Percentiles rank a stretch among this genome's conserved stretches.
phyloP scores from a whole-genome alignment of 192 early-diverging fungal genomes.

The Rhizophlyctis rosea region DNA sequence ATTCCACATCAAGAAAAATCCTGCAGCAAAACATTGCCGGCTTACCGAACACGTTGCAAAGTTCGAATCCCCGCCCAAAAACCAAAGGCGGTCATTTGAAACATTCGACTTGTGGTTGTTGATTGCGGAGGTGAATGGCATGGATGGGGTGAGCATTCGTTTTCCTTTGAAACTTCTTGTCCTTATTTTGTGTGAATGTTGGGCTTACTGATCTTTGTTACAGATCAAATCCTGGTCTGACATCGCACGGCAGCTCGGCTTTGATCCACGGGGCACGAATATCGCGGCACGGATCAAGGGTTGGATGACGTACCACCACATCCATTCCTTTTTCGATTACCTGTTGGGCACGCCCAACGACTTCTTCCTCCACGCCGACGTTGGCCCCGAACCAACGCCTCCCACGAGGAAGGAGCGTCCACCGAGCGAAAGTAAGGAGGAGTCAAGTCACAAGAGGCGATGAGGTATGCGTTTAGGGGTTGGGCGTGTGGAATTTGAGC shows the following conservation, averaged over 20 bases:
- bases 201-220: too few relatives aligned
- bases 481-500: too few relatives aligned
- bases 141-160: constrained; percentile 34
- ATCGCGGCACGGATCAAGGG: constrained; percentile 41
- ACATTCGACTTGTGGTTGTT: constrained; percentile 30
- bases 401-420: too few relatives aligned
- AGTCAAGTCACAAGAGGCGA: too few relatives aligned
- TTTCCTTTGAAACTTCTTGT: too few relatives aligned
- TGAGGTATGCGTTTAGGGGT: too few relatives aligned
- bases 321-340: constrained; percentile 39
- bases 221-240: constrained; percentile 38
- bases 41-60: constrained; percentile 34
- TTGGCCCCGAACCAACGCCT: too few relatives aligned
- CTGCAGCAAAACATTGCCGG: constrained; percentile 20
- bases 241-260: constrained; percentile 36
- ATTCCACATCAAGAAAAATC: constrained; percentile 27
- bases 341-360: constrained; percentile 33
- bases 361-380: constrained; percentile 30
- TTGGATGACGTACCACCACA: constrained; percentile 41
- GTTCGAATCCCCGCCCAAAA: constrained; percentile 36
- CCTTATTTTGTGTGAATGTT: too few relatives aligned
- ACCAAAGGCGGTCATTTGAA: constrained; percentile 37
- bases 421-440: too few relatives aligned
- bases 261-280: constrained; percentile 38
- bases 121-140: constrained; percentile 32